Percentiles rank a stretch among this genome's conserved stretches.
Evolutionary conservation across 1,284 basidiomycete species (phyloP).

Genomic region (Phlebopus sp.): DNA sequence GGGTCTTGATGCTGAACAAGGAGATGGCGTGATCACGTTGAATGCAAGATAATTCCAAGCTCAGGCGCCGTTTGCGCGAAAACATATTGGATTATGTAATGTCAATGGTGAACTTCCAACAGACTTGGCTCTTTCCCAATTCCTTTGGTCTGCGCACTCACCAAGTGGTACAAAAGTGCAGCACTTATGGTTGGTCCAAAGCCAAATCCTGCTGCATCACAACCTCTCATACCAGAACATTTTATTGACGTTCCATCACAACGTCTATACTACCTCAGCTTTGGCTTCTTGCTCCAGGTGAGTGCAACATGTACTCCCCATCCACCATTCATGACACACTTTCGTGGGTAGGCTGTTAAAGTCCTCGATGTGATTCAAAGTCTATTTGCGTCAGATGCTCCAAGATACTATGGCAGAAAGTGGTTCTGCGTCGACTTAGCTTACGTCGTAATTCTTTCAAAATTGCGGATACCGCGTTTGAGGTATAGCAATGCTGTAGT

Average conservation of each 20-base stretch:
- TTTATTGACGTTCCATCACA: constrained; percentile 58
- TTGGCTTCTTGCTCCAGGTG: constrained; percentile 55
- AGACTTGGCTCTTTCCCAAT: too few species aligned
- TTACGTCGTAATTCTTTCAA: constrained; percentile 58
- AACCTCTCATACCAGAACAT: constrained; percentile 50
- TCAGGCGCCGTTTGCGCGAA: too few species aligned
- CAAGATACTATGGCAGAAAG: constrained; percentile 49
- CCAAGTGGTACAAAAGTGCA: neutral
- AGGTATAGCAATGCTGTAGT: constrained; percentile 64
- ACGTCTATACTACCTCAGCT: constrained; percentile 53
- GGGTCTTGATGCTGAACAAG: too few species aligned
- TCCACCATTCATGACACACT: neutral
- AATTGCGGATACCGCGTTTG: constrained; percentile 76
- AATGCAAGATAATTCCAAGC: too few species aligned
- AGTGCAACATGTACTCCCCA: constrained; percentile 2
- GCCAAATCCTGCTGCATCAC: constrained; percentile 15
- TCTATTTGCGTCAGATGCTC: constrained; percentile 41
- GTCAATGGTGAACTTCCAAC: too few species aligned
- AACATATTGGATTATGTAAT: too few species aligned
- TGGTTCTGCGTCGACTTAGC: constrained; percentile 71
- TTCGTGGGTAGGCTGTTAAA: constrained; percentile 43
- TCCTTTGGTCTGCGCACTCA: neutral
- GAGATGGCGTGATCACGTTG: too few species aligned
- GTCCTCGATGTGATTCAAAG: constrained; percentile 57
- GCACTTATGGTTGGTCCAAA: constrained; percentile 3